These are phyloP conservation scores for Geotrichum carabidarum DNA, from an alignment of 1,139 yeast species.

Conservation along the genomic window DNA sequence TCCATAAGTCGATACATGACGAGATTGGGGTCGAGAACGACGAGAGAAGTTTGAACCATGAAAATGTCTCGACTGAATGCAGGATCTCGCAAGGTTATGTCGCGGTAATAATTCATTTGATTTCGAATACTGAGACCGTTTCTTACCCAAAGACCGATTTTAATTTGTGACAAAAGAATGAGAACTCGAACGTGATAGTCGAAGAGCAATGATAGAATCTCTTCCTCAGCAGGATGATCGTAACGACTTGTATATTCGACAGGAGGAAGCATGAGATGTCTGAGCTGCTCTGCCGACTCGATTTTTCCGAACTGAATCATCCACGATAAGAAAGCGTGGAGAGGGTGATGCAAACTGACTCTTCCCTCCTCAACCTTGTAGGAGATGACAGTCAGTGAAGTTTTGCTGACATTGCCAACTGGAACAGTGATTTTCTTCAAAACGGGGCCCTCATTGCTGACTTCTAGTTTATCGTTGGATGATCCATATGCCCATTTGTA, in stretches of 20 bases:
- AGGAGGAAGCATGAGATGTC: slow-evolving; percentile 25
- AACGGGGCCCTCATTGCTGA: slow-evolving; percentile 5
- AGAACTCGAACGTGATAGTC: slow-evolving; percentile 76
- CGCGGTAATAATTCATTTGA: slow-evolving; percentile 75
- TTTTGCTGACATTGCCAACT: slow-evolving; percentile 1
- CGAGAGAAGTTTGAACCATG: slow-evolving; percentile 62
- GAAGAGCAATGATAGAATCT: slow-evolving; percentile 40
- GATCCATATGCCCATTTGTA: slow-evolving; percentile 33
- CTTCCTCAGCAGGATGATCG: slow-evolving; percentile 18
- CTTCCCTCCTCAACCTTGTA: slow-evolving; percentile 43
- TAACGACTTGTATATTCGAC: neutral
- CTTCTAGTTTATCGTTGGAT: slow-evolving; percentile 22
- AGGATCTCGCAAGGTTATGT: slow-evolving; percentile 75
- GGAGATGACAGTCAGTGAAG: neutral
- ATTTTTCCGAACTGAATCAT: slow-evolving; percentile 51
- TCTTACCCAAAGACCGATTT: slow-evolving; percentile 83
- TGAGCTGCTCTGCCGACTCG: slow-evolving; percentile 34
- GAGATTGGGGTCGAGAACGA: slow-evolving; percentile 52
- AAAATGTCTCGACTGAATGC: slow-evolving; percentile 76
- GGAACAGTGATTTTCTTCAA: neutral
- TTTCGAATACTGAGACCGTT: slow-evolving; percentile 74
- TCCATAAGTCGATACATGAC: slow-evolving; percentile 57
- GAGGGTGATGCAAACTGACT: slow-evolving; percentile 74
- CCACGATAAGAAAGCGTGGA: slow-evolving; percentile 71
- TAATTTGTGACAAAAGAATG: slow-evolving; percentile 69